Evolutionary conservation across 2,329 filamentous ascomycete species (phyloP).

Genomic region (Orbilia javanica): DNA sequence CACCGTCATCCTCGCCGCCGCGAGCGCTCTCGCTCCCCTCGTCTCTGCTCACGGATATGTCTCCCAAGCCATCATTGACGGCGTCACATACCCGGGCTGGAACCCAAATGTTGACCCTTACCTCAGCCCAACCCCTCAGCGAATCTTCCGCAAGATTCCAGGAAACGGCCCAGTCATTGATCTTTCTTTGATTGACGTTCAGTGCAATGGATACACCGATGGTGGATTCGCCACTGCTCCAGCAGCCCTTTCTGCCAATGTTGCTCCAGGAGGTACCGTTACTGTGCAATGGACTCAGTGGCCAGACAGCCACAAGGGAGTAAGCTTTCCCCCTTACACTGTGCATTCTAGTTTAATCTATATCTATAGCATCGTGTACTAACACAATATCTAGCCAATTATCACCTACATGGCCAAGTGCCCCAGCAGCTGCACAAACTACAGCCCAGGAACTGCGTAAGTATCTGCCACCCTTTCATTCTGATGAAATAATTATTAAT

Average conservation of each 20-base stretch:
- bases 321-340: constrained; percentile 39
- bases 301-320: constrained; percentile 65
- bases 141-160: constrained; percentile 72
- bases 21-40: constrained; percentile 54
- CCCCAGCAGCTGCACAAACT: constrained; percentile 70
- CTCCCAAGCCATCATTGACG: constrained; percentile 67
- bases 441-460: constrained; percentile 67
- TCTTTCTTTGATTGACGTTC: constrained; percentile 70
- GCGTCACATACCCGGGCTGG: constrained; percentile 64
- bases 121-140: constrained; percentile 65
- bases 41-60: constrained; percentile 68
- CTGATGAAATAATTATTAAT: neutral
- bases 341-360: neutral
- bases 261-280: constrained; percentile 70
- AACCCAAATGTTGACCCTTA: constrained; percentile 69
- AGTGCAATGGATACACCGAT: constrained; percentile 68
- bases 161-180: constrained; percentile 73
- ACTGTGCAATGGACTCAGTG: constrained; percentile 71
- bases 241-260: constrained; percentile 70
- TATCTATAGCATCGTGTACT: constrained; percentile 66
- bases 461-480: constrained; percentile 26
- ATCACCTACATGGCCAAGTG: constrained; percentile 74
- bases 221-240: constrained; percentile 63
- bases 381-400: constrained; percentile 65
- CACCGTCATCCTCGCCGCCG: constrained; percentile 33